phyloP scores from a whole-genome alignment of 768 basidiomycete species.

The Rhodosporidiobolus sp. region DNA sequence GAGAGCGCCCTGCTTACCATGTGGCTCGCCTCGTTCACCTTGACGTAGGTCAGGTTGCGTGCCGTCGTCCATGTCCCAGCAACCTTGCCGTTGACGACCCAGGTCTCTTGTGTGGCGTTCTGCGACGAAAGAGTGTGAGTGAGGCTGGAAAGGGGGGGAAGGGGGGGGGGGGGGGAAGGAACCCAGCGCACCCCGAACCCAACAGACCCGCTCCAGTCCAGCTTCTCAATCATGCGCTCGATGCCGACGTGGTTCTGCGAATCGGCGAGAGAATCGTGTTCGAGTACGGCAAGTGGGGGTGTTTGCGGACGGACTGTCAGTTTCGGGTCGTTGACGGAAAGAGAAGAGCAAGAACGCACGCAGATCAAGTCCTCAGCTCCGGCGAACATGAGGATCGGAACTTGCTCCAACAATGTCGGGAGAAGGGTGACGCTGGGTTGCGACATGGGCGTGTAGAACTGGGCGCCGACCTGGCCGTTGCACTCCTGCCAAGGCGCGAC shows the following conservation, averaged over 20 bases:
- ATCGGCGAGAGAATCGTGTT: background rate
- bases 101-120: slow-evolving; percentile 39
- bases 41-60: slow-evolving; percentile 88
- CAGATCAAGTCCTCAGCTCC: slow-evolving; percentile 97
- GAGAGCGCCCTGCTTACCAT: slow-evolving; percentile 60
- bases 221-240: slow-evolving; percentile 73
- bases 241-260: slow-evolving; percentile 75
- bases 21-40: slow-evolving; percentile 91
- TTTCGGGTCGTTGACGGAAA: too few species aligned
- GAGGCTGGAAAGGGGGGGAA: background rate
- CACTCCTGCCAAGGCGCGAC: slow-evolving; percentile 66
- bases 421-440: slow-evolving; percentile 71
- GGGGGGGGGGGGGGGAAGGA: slow-evolving; percentile 10
- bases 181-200: slow-evolving; percentile 69
- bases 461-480: slow-evolving; percentile 60
- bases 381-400: slow-evolving; percentile 84
- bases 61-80: slow-evolving; percentile 91
- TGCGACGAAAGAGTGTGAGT: background rate
- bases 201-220: slow-evolving; percentile 79
- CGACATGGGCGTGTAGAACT: slow-evolving; percentile 60
- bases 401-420: slow-evolving; percentile 70
- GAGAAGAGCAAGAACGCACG: slow-evolving; percentile 31
- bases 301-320: too few species aligned
- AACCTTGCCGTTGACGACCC: slow-evolving; percentile 64
- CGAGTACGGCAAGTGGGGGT: background rate